Base-by-base conservation (phyloP, 306 rosid genomes). In the Argentina anserina region DNA sequence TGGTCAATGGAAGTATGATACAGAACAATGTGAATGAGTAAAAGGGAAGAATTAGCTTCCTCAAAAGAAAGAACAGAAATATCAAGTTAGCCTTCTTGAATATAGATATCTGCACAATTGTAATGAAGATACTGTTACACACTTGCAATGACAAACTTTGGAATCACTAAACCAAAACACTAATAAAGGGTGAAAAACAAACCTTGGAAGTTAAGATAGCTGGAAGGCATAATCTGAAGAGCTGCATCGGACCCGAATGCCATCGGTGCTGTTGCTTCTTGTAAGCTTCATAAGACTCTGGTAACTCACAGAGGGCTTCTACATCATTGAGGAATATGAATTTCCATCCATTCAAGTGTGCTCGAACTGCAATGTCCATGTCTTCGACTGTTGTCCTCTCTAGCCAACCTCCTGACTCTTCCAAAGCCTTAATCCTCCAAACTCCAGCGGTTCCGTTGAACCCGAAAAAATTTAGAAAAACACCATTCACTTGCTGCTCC, bases 211-310 rank as follows among this genome's bases (percentile, higher is more conserved):
- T 86, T 42, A 92, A 49, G 73, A 95, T 83, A 33, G 97, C 83
- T 67, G 99, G 97, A 75, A 95, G 92, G 41, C 97, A 95, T 9
- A 92, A 82, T 58, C 97, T 72, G 78, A 95, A 95, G 63, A 95
- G 99, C 83, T 95, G 99, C 99, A 95, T 95, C 0, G 99, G 99
- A 70, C 99, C 99, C 0, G 99, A 95, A 65, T 95, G 99, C 99
- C 99, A 95, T 3, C 99, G 92, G 77, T 95, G 97, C 76, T 95
- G 99, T 74, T 95, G 99, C 64, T 95, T 95, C 90, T 92, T 91
- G 13, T 95, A 95, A 72, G 99, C 81, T 84, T 95, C 99, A 76
- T 95, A 95, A 5, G 97, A 95, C 84, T 92, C 99, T 7, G 99
- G 99, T 15, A 95, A 79, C 66, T 95, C 99, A 76, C 99, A 95